A percentile compares a stretch with the other conserved stretches of the same genome.
These are phyloP conservation scores for Exophiala dermatitidis DNA, from an alignment of 2,329 filamentous ascomycete species.

Conservation along the genomic window DNA sequence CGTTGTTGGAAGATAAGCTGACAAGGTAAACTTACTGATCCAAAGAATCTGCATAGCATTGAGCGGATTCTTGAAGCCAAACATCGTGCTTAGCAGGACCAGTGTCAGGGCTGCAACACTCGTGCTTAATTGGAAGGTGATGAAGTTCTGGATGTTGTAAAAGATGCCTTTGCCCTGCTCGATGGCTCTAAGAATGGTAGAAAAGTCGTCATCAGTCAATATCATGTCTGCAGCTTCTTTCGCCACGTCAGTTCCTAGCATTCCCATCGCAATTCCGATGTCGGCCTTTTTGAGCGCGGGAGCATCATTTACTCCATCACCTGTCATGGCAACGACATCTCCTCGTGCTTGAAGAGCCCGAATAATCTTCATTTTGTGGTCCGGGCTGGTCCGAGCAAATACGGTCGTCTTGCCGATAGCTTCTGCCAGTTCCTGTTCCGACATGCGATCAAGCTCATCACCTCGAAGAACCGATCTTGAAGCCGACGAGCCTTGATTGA, in stretches of 20 bases:
- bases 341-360: constrained; percentile 82
- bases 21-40: constrained; percentile 66
- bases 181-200: constrained; percentile 85
- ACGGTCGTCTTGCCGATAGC: constrained; percentile 86
- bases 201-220: constrained; percentile 81
- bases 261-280: constrained; percentile 95
- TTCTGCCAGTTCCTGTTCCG: constrained; percentile 70
- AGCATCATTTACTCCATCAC: constrained; percentile 95
- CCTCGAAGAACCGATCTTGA: constrained; percentile 65
- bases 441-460: constrained; percentile 90
- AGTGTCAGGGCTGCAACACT: constrained; percentile 87
- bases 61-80: constrained; percentile 89
- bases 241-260: constrained; percentile 89
- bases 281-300: constrained; percentile 95
- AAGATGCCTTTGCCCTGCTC: constrained; percentile 99
- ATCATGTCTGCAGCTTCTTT: constrained; percentile 92
- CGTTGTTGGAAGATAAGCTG: background rate
- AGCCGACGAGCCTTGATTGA: constrained; percentile 50
- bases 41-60: constrained; percentile 99
- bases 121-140: constrained; percentile 96
- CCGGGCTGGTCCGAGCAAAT: constrained; percentile 90
- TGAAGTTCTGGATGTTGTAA: constrained; percentile 98
- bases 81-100: constrained; percentile 83
- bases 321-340: constrained; percentile 98
- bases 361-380: constrained; percentile 98